These are phyloP conservation scores for Linderina pennispora DNA, from an alignment of 192 early-diverging fungal genomes.

Conservation along the genomic window DNA sequence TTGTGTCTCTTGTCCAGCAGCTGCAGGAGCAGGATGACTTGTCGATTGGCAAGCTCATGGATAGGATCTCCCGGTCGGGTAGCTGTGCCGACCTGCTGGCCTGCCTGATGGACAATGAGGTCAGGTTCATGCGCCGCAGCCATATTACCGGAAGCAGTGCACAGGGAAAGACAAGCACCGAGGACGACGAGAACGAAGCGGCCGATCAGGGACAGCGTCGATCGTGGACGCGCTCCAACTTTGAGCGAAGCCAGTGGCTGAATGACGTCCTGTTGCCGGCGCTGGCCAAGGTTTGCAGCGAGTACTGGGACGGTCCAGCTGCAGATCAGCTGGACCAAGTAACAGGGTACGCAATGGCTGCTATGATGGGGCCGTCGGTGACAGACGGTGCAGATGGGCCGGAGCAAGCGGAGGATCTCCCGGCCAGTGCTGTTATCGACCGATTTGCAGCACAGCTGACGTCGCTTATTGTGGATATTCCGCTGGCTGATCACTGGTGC, in stretches of 20 bases:
- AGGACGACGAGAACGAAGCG: constrained; percentile 4
- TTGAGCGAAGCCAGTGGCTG: constrained; percentile 18
- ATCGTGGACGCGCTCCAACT: constrained; percentile 23
- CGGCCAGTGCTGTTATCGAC: background rate
- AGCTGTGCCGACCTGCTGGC: constrained; percentile 10
- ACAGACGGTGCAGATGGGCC: background rate
- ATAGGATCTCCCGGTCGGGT: background rate
- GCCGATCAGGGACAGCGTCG: constrained; percentile 3
- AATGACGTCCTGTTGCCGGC: constrained; percentile 1
- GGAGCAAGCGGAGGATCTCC: background rate
- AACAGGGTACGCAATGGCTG: constrained; percentile 11
- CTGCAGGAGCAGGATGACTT: no score
- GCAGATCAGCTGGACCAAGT: background rate
- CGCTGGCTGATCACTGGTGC: constrained; percentile 23
- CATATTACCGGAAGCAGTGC: constrained; percentile 12
- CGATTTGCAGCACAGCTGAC: constrained; percentile 1
- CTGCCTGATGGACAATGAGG: constrained; percentile 27
- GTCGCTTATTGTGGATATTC: constrained; percentile 8
- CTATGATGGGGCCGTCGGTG: constrained; percentile 2
- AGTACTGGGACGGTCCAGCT: constrained; percentile 1
- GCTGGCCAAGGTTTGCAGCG: background rate
- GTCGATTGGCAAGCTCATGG: background rate
- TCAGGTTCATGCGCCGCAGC: constrained; percentile 30
- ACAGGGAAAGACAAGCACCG: background rate
- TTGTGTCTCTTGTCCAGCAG: background rate